Base-by-base conservation (phyloP, 2,329 filamentous ascomycete genomes). In the Fusarium cicatricum region DNA sequence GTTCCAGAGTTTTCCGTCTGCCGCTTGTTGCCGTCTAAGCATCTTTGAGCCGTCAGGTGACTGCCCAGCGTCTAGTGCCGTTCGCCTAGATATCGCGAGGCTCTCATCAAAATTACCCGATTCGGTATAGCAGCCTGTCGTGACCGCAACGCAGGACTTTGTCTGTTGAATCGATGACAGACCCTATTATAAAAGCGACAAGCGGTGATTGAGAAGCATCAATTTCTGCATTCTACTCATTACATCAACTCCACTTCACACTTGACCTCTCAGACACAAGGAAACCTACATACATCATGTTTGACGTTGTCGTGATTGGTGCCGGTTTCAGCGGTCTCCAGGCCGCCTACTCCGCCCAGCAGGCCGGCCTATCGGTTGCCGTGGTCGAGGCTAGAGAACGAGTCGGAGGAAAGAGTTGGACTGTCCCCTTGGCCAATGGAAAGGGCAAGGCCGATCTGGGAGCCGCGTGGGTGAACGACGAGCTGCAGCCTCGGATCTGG, bases 401-500 rank as follows among this genome's bases (percentile, higher is more conserved):
- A 0, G 78, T 84, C 1, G 82, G 82, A 0, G 82, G 82, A 7
- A 85, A 84, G 68, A 82, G 79, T 0, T 80, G 74, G 70, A 79
- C 74, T 4, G 53, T 70, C 3, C 67, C 71, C 1, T 57, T 72
- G 9, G 60, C 70, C 1, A 54, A 69, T 29, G 74, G 66, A 23
- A 69, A 67, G 3, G 78, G 77, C 0, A 55, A 71, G 0, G 74
- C 79, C 7, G 85, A 87, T 17, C 64, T 85, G 0, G 84, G 84
- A 3, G 85, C 82, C 0, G 82, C 82, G 0, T 87, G 84, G 85
- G 80, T 86, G 59, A 87, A 87, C 58, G 80, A 85, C 46, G 78
- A 72, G 1, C 82, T 78, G 44, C 83, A 87, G 58, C 71, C 62
- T 21, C 71, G 71, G 4, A 77, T 85, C 42, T 78, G 70, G 58